Percentiles rank a stretch among this genome's conserved stretches.
These are phyloP conservation scores for Sphagnum contortum DNA, from an alignment of 225 moss, liverwort and hornwort species.

Conservation along the genomic window DNA sequence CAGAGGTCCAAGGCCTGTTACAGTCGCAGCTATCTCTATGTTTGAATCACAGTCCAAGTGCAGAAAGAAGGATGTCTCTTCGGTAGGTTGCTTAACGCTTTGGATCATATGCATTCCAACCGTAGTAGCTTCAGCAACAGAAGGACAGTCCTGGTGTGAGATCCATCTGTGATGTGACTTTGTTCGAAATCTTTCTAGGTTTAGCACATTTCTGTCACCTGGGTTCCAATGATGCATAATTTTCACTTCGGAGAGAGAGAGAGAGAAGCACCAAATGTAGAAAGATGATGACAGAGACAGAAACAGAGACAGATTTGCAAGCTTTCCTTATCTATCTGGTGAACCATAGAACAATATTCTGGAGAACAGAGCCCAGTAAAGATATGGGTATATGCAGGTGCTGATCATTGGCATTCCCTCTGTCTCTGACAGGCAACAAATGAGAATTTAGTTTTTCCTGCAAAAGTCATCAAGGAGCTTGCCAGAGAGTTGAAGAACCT, in stretches of 20 bases:
- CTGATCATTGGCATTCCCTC: background rate
- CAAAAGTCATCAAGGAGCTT: constrained; percentile 95
- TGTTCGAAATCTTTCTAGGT: too few relatives aligned
- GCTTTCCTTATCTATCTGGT: background rate
- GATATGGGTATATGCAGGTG: constrained; percentile 5
- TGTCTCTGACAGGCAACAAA: constrained; percentile 66
- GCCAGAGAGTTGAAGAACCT: constrained; percentile 90
- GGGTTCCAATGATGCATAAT: too few relatives aligned
- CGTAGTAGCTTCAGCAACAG: too few relatives aligned
- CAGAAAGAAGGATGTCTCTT: too few relatives aligned
- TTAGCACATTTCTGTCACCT: too few relatives aligned
- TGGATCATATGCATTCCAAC: too few relatives aligned
- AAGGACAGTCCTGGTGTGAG: too few relatives aligned
- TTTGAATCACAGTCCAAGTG: too few relatives aligned
- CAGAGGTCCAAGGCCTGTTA: too few relatives aligned
- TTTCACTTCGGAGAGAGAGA: background rate
- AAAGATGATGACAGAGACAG: background rate
- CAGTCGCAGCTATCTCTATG: too few relatives aligned
- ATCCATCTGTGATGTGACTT: too few relatives aligned
- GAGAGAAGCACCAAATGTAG: constrained; percentile 1
- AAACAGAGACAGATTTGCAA: background rate
- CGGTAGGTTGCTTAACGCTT: too few relatives aligned
- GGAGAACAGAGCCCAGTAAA: background rate
- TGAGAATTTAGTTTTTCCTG: constrained; percentile 77
- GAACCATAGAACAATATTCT: background rate